phyloP scores from a whole-genome alignment of 805 yeast species.

The Brettanomyces anomalus region DNA sequence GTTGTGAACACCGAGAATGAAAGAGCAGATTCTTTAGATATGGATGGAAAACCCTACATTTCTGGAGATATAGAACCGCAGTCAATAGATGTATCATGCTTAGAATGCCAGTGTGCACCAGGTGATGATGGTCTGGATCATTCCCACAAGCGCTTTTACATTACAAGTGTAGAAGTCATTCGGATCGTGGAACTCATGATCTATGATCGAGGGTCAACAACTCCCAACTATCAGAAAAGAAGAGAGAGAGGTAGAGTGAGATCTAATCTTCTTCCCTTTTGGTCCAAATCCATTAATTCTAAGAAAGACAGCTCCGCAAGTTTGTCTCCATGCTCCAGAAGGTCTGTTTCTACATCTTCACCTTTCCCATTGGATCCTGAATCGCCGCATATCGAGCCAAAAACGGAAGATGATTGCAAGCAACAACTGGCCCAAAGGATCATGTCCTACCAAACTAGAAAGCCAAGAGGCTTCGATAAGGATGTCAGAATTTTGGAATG shows the following conservation, averaged over 20 bases:
- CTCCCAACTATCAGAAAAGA: constrained; percentile 40
- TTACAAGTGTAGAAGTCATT: constrained; percentile 60
- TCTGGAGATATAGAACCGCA: neutral
- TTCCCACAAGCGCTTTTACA: constrained; percentile 33
- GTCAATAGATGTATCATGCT: constrained; percentile 47
- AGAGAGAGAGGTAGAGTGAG: constrained; percentile 60
- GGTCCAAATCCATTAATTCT: constrained; percentile 49
- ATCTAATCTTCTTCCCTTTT: constrained; percentile 57
- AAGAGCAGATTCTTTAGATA: neutral
- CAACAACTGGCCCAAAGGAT: constrained; percentile 54
- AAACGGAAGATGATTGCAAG: constrained; percentile 29
- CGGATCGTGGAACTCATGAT: constrained; percentile 55
- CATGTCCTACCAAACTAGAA: constrained; percentile 52
- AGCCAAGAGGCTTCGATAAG: constrained; percentile 62
- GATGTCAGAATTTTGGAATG: constrained; percentile 55
- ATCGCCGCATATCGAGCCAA: too few species aligned
- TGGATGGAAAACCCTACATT: too few species aligned
- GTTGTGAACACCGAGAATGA: constrained; percentile 20
- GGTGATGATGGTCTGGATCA: constrained; percentile 11
- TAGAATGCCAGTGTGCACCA: constrained; percentile 32
- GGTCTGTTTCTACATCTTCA: too few species aligned
- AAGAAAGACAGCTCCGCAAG: neutral
- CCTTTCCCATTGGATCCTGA: too few species aligned
- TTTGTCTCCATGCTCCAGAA: too few species aligned
- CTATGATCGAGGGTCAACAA: constrained; percentile 34